These are phyloP conservation scores for Dionaea muscipula DNA, from an alignment of 179 eudicot genomes.

Conservation along the genomic window DNA sequence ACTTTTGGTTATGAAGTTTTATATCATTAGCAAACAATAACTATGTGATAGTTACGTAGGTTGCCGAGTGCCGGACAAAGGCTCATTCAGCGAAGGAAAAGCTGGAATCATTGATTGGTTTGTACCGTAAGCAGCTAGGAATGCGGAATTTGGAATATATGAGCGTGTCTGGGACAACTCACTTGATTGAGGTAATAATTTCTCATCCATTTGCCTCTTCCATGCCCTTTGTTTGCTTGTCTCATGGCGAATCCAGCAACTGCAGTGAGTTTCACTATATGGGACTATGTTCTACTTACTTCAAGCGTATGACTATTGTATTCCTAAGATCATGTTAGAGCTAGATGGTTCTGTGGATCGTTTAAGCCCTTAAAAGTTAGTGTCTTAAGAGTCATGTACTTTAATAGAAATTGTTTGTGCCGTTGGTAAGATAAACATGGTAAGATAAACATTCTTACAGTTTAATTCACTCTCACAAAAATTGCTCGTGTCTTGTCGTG, in stretches of 20 bases:
- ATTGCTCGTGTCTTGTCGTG: no score
- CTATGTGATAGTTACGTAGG: conserved; percentile 17
- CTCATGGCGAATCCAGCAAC: neutral
- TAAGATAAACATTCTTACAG: no score
- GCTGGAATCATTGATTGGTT: conserved; percentile 45
- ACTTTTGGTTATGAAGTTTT: neutral
- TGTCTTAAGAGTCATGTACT: no score
- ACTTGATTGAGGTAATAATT: conserved; percentile 74
- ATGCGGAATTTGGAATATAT: conserved; percentile 46
- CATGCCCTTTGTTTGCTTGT: neutral
- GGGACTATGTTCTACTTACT: no score
- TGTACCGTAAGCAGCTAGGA: conserved; percentile 61
- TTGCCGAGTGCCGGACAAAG: conserved; percentile 39
- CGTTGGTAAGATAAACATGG: no score
- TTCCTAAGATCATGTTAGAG: no score
- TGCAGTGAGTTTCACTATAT: no score
- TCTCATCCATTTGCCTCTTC: neutral
- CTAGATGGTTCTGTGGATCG: no score
- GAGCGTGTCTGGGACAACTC: conserved; percentile 63
- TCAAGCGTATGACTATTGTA: no score
- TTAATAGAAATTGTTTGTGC: no score
- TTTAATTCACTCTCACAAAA: no score
- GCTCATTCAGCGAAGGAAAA: conserved; percentile 48
- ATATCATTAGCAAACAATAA: neutral
- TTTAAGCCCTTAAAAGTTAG: no score